Percentiles rank a stretch among this genome's conserved stretches.
Evolutionary conservation across 2,329 filamentous ascomycete genomes (phyloP).

Genomic region (Dactylellina cionopaga): DNA sequence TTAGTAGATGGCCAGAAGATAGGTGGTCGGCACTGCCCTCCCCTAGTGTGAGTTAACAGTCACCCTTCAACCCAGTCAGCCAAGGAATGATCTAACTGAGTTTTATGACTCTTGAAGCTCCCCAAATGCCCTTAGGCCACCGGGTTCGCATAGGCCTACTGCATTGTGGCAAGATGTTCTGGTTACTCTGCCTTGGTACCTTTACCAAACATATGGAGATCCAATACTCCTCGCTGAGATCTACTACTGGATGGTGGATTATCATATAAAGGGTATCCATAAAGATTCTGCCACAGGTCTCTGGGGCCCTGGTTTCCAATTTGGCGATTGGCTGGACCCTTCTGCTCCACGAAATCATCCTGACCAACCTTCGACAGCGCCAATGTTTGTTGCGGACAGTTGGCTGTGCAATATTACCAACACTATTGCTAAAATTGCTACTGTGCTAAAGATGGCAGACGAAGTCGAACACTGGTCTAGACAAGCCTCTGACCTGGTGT

Average conservation of each 20-base stretch:
- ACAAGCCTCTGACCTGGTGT: background rate
- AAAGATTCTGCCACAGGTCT: slow-evolving; percentile 59
- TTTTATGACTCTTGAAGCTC: slow-evolving; percentile 24
- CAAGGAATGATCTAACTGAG: too few relatives aligned
- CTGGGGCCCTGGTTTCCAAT: slow-evolving; percentile 62
- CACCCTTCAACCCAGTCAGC: too few relatives aligned
- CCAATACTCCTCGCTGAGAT: slow-evolving; percentile 60
- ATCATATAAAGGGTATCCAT: slow-evolving; percentile 61
- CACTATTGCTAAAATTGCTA: slow-evolving; percentile 60
- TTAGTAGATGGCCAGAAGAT: slow-evolving; percentile 60
- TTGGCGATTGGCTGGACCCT: slow-evolving; percentile 66
- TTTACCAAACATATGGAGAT: slow-evolving; percentile 62
- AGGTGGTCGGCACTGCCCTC: slow-evolving; percentile 57
- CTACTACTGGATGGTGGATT: slow-evolving; percentile 61
- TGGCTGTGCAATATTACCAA: slow-evolving; percentile 64
- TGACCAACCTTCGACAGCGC: slow-evolving; percentile 61
- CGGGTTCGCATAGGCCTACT: slow-evolving; percentile 46
- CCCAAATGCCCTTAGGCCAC: slow-evolving; percentile 30
- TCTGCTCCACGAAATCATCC: slow-evolving; percentile 62
- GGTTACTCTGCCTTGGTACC: slow-evolving; percentile 62
- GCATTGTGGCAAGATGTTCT: slow-evolving; percentile 63
- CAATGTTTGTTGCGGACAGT: slow-evolving; percentile 63
- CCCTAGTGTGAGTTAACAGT: slow-evolving; percentile 58
- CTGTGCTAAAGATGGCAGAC: slow-evolving; percentile 58
- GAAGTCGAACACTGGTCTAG: slow-evolving; percentile 50